Evolutionary conservation across 352 stramenopile species (phyloP), one percentile per base, ranked within the genome.

Genomic region (Phytopythium ostracodes): DNA sequence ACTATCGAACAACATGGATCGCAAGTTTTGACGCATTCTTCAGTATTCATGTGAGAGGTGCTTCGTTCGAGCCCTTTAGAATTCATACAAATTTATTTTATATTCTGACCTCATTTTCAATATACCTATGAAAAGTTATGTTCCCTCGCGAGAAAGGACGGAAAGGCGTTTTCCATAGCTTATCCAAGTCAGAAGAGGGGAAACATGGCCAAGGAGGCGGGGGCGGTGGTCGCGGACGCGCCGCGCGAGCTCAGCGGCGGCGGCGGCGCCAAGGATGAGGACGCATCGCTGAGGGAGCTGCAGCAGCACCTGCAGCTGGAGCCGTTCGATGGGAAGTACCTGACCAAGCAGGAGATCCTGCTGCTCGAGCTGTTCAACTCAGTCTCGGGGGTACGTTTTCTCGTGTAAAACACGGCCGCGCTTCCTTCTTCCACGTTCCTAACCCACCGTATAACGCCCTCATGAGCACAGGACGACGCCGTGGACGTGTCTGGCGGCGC

Each of bases 241-340:
- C 56, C n/a, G 43, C 63, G 44, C 29, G 29, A 33, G 29, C 29
- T 33, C 29, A 33, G 29, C 29, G 29, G 29, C 4, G 29, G 29
- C 29, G 29, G 29, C 4, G 29, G 29, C 29, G 29, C 7, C 29
- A 81, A 81, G 62, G 80, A 87, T 20, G 80, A 88, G 58, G 76
- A 84, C 22, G 64, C 24, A 51, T 54, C 61, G 65, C 66, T 75
- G 43, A 61, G 73, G 36, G 81, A 82, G 56, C 74, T 91, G 57
- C 82, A 90, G 75, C 69, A 82, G 73, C 79, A 91, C 58, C 70
- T 91, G 62, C 81, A 91, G 72, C 80, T 93, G 43, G 75, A 89
- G 60, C 72, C 78, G 5, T 84, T 71, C 52, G 75, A 81, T 14
- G 79, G 77, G 14, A 87, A 87, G 63, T 93, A 90, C 73, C 79